Evolutionary conservation across 495 filamentous ascomycete genomes (phyloP), one percentile per base, ranked within the genome.

Genomic region (Alectoria sarmentosa): DNA sequence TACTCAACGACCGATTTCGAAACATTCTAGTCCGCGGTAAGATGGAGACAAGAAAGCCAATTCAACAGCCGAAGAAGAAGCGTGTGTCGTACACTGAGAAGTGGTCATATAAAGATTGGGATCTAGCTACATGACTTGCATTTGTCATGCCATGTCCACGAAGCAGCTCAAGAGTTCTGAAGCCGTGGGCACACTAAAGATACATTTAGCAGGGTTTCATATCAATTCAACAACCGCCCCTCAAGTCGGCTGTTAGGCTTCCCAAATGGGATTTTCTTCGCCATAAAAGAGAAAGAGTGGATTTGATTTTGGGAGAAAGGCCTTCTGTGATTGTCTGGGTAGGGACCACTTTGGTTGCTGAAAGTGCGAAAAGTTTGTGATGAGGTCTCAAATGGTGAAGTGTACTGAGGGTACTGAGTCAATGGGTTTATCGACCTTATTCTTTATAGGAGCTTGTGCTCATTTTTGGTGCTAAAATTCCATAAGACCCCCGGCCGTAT

Each of bases 51-150:
- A 80, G 94, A 69, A 88, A 85, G 73, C 84, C 86, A 14, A 82
- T 94, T 61, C 80, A 85, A 46, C 90, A 92, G 77, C 80, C 79
- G 65, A 93, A 89, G 81, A 90, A 92, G 77, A 80, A 83, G 65
- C 90, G 85, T 81, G 86, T 77, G 70, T 87, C 86, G 73, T 72
- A 86, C 32, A 96, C 91, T 21, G 95, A 96, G 83, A 98, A 96
- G 77, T 98, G 94, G 94, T 81, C 86, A 60, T 90, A 93, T 73
- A 98, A 98, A 79, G 94, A 98, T 75, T 98, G 96, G 78, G 84
- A 83, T 74, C 74, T 86, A 11, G 78, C 78, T 41, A 42, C 52
- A 26, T 65, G 52, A 19, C 10, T 14, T 17, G 30, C 26, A 10
- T 14, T 37, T 62, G 21, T 23, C 36, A 37, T 10, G 10, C 10